Conservation (phyloP, 345 rosid species). For the Limnanthes douglasii region DNA sequence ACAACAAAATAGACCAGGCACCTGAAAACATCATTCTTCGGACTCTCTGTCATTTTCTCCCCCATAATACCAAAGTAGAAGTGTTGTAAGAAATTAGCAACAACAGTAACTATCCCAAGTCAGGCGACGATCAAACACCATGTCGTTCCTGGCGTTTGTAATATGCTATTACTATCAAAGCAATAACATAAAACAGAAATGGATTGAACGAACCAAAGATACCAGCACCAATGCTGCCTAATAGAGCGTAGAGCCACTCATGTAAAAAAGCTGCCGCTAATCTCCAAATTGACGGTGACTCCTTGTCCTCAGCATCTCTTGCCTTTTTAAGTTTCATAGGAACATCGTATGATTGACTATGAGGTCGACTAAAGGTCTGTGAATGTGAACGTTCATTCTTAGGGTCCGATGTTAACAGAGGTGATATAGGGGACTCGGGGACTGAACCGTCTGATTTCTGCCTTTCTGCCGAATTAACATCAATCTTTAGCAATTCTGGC, state of each 20-base stretch:
- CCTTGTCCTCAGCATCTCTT: conserved; percentile 22
- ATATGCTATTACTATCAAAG: conserved; percentile 47
- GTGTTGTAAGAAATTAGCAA: conserved; percentile 70
- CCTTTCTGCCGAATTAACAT: conserved; percentile 31
- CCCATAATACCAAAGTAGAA: conserved; percentile 84
- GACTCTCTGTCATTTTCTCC: conserved; percentile 75
- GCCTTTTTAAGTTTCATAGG: conserved; percentile 22
- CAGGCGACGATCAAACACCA: conserved; percentile 80
- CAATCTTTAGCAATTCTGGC: conserved; percentile 61
- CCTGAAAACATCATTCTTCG: conserved; percentile 86
- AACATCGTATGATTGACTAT: conserved; percentile 45
- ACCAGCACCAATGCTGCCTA: conserved; percentile 76
- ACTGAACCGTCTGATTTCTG: conserved; percentile 69
- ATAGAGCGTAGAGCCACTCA: conserved; percentile 75
- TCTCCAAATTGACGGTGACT: conserved; percentile 57
- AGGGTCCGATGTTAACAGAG: conserved; percentile 88
- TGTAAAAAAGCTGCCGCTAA: conserved; percentile 48
- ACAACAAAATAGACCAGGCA: conserved; percentile 7
- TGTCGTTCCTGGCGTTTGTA: conserved; percentile 13
- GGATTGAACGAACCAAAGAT: conserved; percentile 76
- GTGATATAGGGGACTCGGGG: conserved; percentile 98
- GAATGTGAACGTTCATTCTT: conserved; percentile 93
- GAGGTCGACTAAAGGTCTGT: conserved; percentile 68
- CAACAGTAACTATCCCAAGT: conserved; percentile 65
- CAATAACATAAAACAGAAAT: conserved; percentile 58